Percentiles rank a stretch among this genome's conserved stretches.
Conservation (phyloP, 2,329 filamentous ascomycete species). For the Gaeumannomyces sp. region DNA sequence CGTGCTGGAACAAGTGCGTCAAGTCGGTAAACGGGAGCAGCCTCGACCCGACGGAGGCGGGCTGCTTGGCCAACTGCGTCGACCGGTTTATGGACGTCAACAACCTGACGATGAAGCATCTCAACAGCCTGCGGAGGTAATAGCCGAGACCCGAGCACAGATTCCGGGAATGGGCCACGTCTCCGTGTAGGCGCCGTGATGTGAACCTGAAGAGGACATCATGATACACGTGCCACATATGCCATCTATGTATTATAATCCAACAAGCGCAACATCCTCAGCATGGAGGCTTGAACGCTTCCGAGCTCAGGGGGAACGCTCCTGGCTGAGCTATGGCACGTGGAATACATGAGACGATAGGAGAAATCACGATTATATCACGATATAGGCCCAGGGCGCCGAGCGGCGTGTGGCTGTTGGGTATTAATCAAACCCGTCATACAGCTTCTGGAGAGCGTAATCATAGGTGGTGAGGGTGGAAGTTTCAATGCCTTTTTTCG, state of each 20-base stretch:
- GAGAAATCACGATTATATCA: background rate
- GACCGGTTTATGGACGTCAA: conserved; percentile 90
- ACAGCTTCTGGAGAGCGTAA: background rate
- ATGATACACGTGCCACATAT: too few relatives aligned
- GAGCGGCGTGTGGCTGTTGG: background rate
- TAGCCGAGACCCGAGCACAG: background rate
- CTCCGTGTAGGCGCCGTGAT: too few relatives aligned
- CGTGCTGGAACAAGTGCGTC: conserved; percentile 95
- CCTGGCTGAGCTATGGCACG: too few relatives aligned
- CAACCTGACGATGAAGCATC: conserved; percentile 74
- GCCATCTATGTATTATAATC: background rate
- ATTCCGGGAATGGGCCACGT: background rate
- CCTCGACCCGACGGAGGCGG: conserved; percentile 72
- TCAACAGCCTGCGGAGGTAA: conserved; percentile 52
- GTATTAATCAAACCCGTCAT: background rate
- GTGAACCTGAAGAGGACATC: too few relatives aligned
- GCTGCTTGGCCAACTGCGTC: conserved; percentile 86
- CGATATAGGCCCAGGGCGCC: too few relatives aligned
- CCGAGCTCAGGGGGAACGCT: too few relatives aligned
- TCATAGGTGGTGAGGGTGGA: conserved; percentile 4
- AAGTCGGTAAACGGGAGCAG: conserved; percentile 65
- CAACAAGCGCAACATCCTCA: background rate
- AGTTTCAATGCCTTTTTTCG: conserved; percentile 19
- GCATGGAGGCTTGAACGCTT: background rate
- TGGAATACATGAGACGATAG: too few relatives aligned